These are phyloP conservation scores for Diutina ranongensis DNA, from an alignment of 1,139 yeast genomes.

Conservation along the genomic window DNA sequence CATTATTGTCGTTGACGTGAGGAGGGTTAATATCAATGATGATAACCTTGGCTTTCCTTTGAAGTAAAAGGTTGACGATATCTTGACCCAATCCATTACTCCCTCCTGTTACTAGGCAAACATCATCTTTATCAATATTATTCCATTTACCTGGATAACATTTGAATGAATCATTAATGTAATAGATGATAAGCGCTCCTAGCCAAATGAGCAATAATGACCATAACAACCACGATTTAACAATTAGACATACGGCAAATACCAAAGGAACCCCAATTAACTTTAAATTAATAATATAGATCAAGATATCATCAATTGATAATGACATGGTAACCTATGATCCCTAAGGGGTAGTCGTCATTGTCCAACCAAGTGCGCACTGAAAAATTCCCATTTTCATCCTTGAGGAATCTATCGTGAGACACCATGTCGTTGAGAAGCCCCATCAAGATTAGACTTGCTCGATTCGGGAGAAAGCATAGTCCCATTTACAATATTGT, in stretches of 20 bases:
- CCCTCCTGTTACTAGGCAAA: slow-evolving; percentile 56
- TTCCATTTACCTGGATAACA: background rate
- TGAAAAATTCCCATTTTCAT: background rate
- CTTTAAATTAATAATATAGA: too few relatives aligned
- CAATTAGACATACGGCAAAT: too few relatives aligned
- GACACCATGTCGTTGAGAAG: slow-evolving; percentile 9
- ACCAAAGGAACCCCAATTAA: too few relatives aligned
- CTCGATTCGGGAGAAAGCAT: slow-evolving; percentile 84
- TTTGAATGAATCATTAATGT: background rate
- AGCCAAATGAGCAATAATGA: too few relatives aligned
- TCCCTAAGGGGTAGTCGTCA: background rate
- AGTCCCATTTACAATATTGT: slow-evolving; percentile 88
- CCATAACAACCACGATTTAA: too few relatives aligned
- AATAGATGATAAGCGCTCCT: background rate
- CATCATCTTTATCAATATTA: slow-evolving; percentile 12
- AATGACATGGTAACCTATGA: background rate
- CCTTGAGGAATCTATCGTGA: too few relatives aligned
- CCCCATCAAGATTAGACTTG: slow-evolving; percentile 61
- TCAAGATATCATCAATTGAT: background rate
- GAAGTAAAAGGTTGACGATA: slow-evolving; percentile 25
- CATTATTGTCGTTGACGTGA: background rate
- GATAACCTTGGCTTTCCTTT: slow-evolving; percentile 25
- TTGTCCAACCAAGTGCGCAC: background rate
- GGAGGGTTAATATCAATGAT: slow-evolving; percentile 6
- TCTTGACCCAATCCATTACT: slow-evolving; percentile 48